Evolutionary conservation across 306 rosid genomes (phyloP).

Genomic region (Quercus suber): DNA sequence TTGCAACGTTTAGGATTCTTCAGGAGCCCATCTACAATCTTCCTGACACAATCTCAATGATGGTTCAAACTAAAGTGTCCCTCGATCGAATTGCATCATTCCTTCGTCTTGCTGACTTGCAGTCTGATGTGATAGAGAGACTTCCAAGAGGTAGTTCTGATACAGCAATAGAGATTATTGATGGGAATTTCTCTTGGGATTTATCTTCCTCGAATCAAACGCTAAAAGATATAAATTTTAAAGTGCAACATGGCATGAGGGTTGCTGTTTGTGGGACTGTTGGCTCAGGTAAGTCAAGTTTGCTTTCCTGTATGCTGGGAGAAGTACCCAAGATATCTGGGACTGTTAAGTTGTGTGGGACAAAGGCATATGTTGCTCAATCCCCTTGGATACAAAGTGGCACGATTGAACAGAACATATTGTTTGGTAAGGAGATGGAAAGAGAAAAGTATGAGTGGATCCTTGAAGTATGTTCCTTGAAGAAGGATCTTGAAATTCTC

Average conservation of each 20-base stretch:
- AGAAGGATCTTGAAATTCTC: slow-evolving; percentile 49
- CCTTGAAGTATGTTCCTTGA: slow-evolving; percentile 47
- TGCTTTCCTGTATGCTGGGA: slow-evolving; percentile 4
- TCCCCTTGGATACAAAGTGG: background rate
- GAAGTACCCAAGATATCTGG: slow-evolving; percentile 1
- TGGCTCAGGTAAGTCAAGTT: slow-evolving; percentile 18
- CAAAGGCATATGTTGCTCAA: background rate
- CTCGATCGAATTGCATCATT: slow-evolving; percentile 5
- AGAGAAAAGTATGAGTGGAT: slow-evolving; percentile 41
- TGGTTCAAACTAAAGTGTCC: slow-evolving; percentile 10
- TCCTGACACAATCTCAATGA: slow-evolving; percentile 8
- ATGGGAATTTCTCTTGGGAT: background rate
- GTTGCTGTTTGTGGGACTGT: slow-evolving; percentile 6
- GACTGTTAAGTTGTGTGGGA: background rate
- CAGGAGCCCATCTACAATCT: background rate
- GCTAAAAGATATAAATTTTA: background rate
- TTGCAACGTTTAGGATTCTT: slow-evolving; percentile 14
- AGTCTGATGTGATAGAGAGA: background rate
- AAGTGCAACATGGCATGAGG: background rate
- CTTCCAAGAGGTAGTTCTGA: background rate
- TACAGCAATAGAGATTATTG: background rate
- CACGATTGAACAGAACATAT: background rate
- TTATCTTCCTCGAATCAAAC: background rate
- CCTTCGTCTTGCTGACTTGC: background rate
- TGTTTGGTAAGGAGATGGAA: slow-evolving; percentile 49